Conservation (phyloP, 75 land plant genomes). For the Ceratopteris richardii region DNA sequence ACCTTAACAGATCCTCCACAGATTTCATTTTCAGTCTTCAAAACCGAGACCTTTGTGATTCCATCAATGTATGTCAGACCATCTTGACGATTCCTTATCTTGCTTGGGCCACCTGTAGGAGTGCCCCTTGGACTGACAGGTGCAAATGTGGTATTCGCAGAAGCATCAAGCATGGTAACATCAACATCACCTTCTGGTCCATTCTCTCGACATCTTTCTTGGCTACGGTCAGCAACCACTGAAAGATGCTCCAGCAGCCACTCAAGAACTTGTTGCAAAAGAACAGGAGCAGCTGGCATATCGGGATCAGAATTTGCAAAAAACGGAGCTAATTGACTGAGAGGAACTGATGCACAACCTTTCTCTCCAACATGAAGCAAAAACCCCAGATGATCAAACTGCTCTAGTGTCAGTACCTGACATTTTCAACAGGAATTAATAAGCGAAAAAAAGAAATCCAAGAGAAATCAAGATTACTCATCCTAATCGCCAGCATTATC, state of each 20-base stretch:
- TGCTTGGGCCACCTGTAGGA: constrained; percentile 17
- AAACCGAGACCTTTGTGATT: constrained; percentile 60
- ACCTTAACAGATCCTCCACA: constrained; percentile 81
- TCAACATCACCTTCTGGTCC: constrained; percentile 52
- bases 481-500: too few species aligned
- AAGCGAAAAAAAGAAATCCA: constrained; percentile 4
- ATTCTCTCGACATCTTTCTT: constrained; percentile 62
- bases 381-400: constrained; percentile 84
- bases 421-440: not conserved
- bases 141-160: constrained; percentile 10
- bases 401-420: constrained; percentile 72
- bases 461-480: constrained; percentile 1
- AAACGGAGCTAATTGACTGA: constrained; percentile 84
- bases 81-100: constrained; percentile 16
- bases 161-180: constrained; percentile 80
- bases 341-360: constrained; percentile 35
- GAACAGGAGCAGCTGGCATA: constrained; percentile 96
- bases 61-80: constrained; percentile 78
- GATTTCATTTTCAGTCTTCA: constrained; percentile 65
- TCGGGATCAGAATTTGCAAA: constrained; percentile 98
- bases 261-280: constrained; percentile 69
- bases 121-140: constrained; percentile 22
- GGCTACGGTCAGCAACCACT: constrained; percentile 46
- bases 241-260: constrained; percentile 69
- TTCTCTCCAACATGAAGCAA: constrained; percentile 59